A percentile compares a stretch with the other conserved stretches of the same genome.
These are phyloP conservation scores for Penicillium sclerotigenum DNA, from an alignment of 2,329 filamentous ascomycete genomes.

Conservation along the genomic window DNA sequence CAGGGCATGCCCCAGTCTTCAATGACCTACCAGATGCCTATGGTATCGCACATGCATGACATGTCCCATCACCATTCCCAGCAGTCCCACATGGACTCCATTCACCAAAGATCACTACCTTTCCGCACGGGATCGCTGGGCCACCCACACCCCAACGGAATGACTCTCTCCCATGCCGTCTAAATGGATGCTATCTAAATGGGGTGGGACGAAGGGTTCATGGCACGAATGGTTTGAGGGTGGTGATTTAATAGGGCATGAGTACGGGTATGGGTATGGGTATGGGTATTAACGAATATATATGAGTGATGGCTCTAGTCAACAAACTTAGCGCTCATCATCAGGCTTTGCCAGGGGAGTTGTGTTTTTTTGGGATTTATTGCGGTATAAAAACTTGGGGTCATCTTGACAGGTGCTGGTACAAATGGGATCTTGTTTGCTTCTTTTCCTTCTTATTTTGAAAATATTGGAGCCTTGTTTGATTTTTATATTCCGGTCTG, in stretches of 20 bases:
- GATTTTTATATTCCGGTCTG: conserved; percentile 7
- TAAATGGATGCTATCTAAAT: too few relatives aligned
- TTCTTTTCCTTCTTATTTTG: conserved; percentile 1
- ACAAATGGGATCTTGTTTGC: conserved; percentile 13
- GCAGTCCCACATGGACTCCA: conserved; percentile 11
- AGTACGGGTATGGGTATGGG: not conserved
- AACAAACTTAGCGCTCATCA: conserved; percentile 18
- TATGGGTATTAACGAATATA: conserved; percentile 23
- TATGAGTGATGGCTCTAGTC: conserved; percentile 28
- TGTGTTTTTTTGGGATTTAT: conserved; percentile 9
- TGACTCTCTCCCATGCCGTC: conserved; percentile 19
- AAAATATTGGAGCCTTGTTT: conserved; percentile 10
- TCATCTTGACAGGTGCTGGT: conserved; percentile 6
- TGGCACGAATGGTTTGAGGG: not conserved
- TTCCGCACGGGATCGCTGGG: conserved; percentile 35
- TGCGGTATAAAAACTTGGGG: conserved; percentile 25
- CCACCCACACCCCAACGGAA: conserved; percentile 30
- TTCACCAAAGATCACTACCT: conserved; percentile 20
- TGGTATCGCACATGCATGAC: conserved; percentile 27
- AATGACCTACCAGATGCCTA: conserved; percentile 31
- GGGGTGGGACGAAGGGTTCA: too few relatives aligned
- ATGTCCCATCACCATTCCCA: conserved; percentile 18
- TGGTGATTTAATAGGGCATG: not conserved
- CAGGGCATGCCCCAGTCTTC: conserved; percentile 26
- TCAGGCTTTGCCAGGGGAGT: conserved; percentile 17